These are phyloP conservation scores for Cryphonectria radicalis DNA, from an alignment of 2,329 filamentous ascomycete genomes.

Conservation along the genomic window DNA sequence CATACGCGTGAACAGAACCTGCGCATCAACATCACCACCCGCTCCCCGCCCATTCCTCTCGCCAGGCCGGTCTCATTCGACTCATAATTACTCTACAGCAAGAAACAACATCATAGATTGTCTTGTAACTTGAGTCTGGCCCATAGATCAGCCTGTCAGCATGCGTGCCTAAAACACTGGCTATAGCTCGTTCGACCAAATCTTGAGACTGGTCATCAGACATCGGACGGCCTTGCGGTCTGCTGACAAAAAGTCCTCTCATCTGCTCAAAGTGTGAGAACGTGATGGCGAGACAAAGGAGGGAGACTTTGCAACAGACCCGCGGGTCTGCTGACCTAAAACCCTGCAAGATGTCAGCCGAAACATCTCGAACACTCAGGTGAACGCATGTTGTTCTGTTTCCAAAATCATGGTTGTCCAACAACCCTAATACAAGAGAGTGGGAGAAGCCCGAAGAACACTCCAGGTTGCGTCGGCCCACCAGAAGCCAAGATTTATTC, in stretches of 20 bases:
- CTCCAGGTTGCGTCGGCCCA: neutral
- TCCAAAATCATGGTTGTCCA: neutral
- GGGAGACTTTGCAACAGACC: neutral
- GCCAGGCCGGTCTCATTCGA: neutral
- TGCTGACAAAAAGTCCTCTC: constrained; percentile 3
- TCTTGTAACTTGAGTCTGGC: neutral
- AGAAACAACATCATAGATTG: neutral
- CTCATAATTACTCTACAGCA: neutral
- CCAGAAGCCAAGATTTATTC: neutral
- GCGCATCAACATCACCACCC: neutral
- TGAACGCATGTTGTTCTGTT: neutral
- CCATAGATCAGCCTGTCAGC: neutral
- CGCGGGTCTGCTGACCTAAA: neutral
- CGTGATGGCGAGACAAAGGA: neutral
- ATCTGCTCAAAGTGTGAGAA: neutral
- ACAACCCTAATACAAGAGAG: neutral
- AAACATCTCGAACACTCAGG: constrained; percentile 2
- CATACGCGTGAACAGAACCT: neutral
- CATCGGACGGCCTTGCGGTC: neutral
- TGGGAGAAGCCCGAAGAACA: neutral
- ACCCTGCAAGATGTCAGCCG: neutral
- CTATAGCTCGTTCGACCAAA: neutral
- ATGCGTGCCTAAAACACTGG: neutral
- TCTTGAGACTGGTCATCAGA: constrained; percentile 1
- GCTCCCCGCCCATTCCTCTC: neutral